Conservation (phyloP, 2,329 filamentous ascomycete genomes). For the Dendryphion nanum region DNA sequence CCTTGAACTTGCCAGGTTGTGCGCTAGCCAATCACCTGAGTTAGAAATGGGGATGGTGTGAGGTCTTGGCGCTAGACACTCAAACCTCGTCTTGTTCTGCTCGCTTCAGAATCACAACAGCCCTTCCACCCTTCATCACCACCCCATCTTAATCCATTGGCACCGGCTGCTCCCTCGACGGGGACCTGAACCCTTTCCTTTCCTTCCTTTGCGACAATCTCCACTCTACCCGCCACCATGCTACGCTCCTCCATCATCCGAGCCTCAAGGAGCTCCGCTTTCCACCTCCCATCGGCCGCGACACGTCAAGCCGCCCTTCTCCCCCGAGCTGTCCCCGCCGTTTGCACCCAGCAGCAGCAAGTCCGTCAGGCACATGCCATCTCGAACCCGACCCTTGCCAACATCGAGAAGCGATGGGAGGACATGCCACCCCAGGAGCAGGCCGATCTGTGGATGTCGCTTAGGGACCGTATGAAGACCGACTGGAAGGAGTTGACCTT, state of each 20-base stretch:
- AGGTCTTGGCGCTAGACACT: neutral
- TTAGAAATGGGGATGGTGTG: neutral
- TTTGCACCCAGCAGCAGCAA: slow-evolving; percentile 48
- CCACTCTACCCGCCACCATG: slow-evolving; percentile 40
- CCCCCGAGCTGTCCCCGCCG: slow-evolving; percentile 34
- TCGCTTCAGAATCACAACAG: slow-evolving; percentile 17
- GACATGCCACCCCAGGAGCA: slow-evolving; percentile 97
- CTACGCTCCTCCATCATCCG: slow-evolving; percentile 41
- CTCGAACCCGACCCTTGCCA: slow-evolving; percentile 93
- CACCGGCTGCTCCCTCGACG: slow-evolving; percentile 34
- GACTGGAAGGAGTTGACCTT: slow-evolving; percentile 94
- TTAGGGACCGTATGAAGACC: slow-evolving; percentile 98
- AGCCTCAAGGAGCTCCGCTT: slow-evolving; percentile 37
- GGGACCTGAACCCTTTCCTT: slow-evolving; percentile 31
- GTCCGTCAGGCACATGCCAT: slow-evolving; percentile 79
- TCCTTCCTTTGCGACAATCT: slow-evolving; percentile 33
- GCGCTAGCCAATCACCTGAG: no score
- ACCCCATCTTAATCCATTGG: slow-evolving; percentile 35
- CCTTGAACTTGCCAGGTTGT: no score
- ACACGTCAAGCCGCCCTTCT: slow-evolving; percentile 30
- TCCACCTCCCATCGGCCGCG: slow-evolving; percentile 33
- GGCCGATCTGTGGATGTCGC: slow-evolving; percentile 97
- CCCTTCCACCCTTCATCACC: slow-evolving; percentile 11
- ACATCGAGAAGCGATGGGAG: slow-evolving; percentile 99
- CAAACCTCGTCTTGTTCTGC: slow-evolving; percentile 9